Base-by-base conservation (phyloP, 345 rosid species). In the Ceriops tagal region DNA sequence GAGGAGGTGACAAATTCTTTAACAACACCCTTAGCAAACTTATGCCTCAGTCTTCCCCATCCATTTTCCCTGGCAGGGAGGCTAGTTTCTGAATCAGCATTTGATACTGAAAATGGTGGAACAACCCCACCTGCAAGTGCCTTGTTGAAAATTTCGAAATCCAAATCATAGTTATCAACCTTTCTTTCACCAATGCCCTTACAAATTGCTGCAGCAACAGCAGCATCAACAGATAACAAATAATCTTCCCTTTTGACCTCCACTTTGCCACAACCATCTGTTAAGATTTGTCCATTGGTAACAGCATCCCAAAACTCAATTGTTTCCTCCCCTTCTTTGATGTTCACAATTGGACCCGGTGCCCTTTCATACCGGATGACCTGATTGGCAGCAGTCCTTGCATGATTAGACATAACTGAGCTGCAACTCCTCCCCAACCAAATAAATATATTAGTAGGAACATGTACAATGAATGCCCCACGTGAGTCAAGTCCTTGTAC, bases 71-170 rank as follows among this genome's bases (percentile, higher is more conserved):
- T 79, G 2, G 90, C 81, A 18, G 90, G 89, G 22, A 86, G 87
- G 79, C 89, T 73, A 20, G 90, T 88, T 79, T 86, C 93, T 10
- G 82, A 77, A 68, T 66, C 85, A 18, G 79, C 26, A 58, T 65
- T 77, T 13, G 88, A 83, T 30, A 79, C 77, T 0, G 87, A 78
- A 74, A 79, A 81, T 26, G 86, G 84, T 3, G 90, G 90, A 80
- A 88, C 89, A 31, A 86, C 84, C 46, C 93, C 93, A 58, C 90
- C 90, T 68, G 81, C 75, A 47, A 86, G 80, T 46, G 93, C 93
- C 80, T 86, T 83, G 8, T 77, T 78, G 69, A 84, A 88, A 49
- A 88, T 77, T 60, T 83, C 89, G 31, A 86, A 88, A 83, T 88
- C 93, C 61, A 69, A 65, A 80, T 88, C 83, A 72, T 88, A 86